Percentiles rank a stretch among this genome's conserved stretches.
These are phyloP conservation scores for Papiliotrema terrestris DNA, from an alignment of 1,284 basidiomycete species.

Conservation along the genomic window DNA sequence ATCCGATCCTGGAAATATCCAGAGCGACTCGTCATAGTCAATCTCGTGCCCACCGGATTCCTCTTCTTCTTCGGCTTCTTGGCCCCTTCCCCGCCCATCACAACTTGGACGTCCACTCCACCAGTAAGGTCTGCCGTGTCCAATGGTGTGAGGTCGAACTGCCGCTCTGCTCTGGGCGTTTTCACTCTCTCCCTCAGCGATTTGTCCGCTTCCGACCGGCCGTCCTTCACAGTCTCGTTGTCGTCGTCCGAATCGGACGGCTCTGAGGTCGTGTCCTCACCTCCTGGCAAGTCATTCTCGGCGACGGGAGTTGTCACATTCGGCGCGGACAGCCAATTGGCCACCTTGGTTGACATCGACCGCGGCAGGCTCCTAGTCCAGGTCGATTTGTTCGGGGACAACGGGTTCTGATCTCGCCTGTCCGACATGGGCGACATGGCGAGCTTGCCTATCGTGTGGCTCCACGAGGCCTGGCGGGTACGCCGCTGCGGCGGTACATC, in stretches of 20 bases:
- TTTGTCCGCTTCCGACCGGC: slow-evolving; percentile 47
- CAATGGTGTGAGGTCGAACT: slow-evolving; percentile 20
- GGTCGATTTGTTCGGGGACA: slow-evolving; percentile 5
- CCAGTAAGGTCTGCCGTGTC: background rate
- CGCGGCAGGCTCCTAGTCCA: slow-evolving; percentile 25
- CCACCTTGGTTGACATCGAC: slow-evolving; percentile 35
- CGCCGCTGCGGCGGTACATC: slow-evolving; percentile 51
- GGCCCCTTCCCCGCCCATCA: slow-evolving; percentile 10
- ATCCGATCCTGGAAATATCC: slow-evolving; percentile 92
- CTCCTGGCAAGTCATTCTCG: slow-evolving; percentile 12
- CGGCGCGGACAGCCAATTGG: slow-evolving; percentile 53
- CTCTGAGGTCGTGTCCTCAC: slow-evolving; percentile 48
- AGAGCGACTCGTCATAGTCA: slow-evolving; percentile 94
- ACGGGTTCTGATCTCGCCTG: slow-evolving; percentile 9
- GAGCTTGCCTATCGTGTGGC: slow-evolving; percentile 44
- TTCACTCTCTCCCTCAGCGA: slow-evolving; percentile 48
- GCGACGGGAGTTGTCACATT: slow-evolving; percentile 53
- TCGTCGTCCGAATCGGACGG: slow-evolving; percentile 24
- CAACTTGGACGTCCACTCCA: slow-evolving; percentile 3
- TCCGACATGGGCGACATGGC: slow-evolving; percentile 23
- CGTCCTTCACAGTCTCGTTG: slow-evolving; percentile 21
- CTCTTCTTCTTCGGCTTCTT: slow-evolving; percentile 26
- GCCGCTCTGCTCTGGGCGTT: slow-evolving; percentile 41
- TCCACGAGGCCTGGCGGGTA: slow-evolving; percentile 53
- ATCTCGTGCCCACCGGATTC: slow-evolving; percentile 67